Evolutionary conservation across 164 flowering plant species (phyloP), one percentile per base, ranked within the genome.

Genomic region (Magnolia kwangsiensis): DNA sequence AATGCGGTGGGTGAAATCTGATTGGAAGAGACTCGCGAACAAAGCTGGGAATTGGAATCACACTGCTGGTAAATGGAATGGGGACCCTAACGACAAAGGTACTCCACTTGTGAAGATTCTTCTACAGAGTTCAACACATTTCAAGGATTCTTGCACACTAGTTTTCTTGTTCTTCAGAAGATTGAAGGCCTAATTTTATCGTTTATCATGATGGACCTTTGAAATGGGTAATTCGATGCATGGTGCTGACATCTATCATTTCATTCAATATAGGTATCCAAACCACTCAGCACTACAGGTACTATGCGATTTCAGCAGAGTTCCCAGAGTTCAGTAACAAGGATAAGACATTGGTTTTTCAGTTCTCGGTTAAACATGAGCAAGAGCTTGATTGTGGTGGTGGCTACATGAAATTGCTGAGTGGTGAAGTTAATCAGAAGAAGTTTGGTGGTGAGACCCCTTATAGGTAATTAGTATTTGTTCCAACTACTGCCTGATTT

Each of bases 301-400:
- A 93, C 76, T 95, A 86, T 79, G 98, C 97, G 4, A 90, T 93
- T 65, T 95, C 98, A 23, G 98, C 98, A 61, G 91, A 88, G 79
- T 93, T 83, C 75, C 98, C 98, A 49, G 92, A 85, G 83, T 89
- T 95, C 85, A 92, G 93, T 85, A 95, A 95, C 90, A 95, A 92
- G 83, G 97, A 86, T 21, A 92, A 88, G 80, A 93, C 94, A 7
- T 84, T 95, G 78, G 98, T 93, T 67, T 92, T 95, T 84, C 98
- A 95, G 70, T 95, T 95, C 78, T 85, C 90, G 20, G 98, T 95
- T 68, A 95, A 95, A 82, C 95, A 95, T 78, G 98, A 95, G 75
- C 97, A 95, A 79, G 91, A 95, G 83, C 96, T 93, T 82, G 97
- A 93, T 75, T 95, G 98, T 84, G 98, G 98, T 83, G 98, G 98